A percentile compares a stretch with the other conserved stretches of the same genome.
Evolutionary conservation across 352 stramenopile genomes (phyloP).

Genomic region (Phytophthora citrophthora): DNA sequence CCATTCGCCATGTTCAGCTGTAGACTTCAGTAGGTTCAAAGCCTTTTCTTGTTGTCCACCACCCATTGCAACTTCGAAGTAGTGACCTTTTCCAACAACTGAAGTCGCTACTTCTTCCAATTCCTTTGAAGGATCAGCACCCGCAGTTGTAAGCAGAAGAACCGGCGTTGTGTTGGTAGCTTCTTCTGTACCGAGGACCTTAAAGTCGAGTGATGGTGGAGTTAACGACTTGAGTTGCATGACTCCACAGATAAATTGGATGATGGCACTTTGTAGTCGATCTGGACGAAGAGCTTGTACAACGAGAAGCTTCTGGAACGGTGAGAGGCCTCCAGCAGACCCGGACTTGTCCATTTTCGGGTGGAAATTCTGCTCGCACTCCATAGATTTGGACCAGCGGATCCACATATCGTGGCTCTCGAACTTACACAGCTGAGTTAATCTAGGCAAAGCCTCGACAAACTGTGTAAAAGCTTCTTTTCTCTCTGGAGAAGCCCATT

Average conservation of each 20-base stretch:
- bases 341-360: slow-evolving; percentile 79
- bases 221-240: slow-evolving; percentile 90
- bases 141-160: slow-evolving; percentile 92
- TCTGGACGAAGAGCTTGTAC: slow-evolving; percentile 92
- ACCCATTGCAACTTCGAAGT: slow-evolving; percentile 95
- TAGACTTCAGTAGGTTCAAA: slow-evolving; percentile 78
- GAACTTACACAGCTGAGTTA: slow-evolving; percentile 82
- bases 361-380: slow-evolving; percentile 94
- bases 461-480: slow-evolving; percentile 87
- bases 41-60: slow-evolving; percentile 94
- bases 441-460: slow-evolving; percentile 70
- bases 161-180: slow-evolving; percentile 83
- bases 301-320: slow-evolving; percentile 94
- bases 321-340: slow-evolving; percentile 59
- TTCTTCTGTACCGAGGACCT: slow-evolving; percentile 68
- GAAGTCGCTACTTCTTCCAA: slow-evolving; percentile 91
- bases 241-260: slow-evolving; percentile 89
- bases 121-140: slow-evolving; percentile 94
- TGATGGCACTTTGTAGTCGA: slow-evolving; percentile 89
- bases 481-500: slow-evolving; percentile 86
- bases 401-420: slow-evolving; percentile 89
- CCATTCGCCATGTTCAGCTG: slow-evolving; percentile 90
- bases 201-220: slow-evolving; percentile 82
- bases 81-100: slow-evolving; percentile 88
- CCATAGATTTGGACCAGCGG: slow-evolving; percentile 85